These are phyloP conservation scores for Boletus reticuloceps DNA, from an alignment of 768 basidiomycete species.

Conservation along the genomic window DNA sequence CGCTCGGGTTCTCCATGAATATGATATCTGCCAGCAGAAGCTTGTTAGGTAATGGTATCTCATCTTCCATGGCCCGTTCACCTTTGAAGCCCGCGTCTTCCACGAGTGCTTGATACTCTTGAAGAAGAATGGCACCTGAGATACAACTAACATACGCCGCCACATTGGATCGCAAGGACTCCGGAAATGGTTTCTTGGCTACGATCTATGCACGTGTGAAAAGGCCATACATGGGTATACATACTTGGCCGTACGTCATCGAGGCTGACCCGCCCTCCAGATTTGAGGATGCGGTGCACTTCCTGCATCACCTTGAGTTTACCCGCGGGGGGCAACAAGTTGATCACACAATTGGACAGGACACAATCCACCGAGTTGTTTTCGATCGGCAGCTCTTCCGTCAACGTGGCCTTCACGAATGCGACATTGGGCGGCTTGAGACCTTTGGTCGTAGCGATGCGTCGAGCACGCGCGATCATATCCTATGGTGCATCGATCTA, in stretches of 20 bases:
- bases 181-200: slow-evolving; percentile 44
- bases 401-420: slow-evolving; percentile 44
- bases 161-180: slow-evolving; percentile 40
- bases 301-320: slow-evolving; percentile 47
- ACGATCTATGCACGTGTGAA: slow-evolving; percentile 37
- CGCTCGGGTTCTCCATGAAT: slow-evolving; percentile 40
- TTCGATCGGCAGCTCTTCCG: slow-evolving; percentile 46
- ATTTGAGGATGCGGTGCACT: slow-evolving; percentile 48
- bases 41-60: neutral
- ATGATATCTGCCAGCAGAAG: slow-evolving; percentile 33
- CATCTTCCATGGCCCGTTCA: slow-evolving; percentile 9
- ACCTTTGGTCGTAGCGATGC: slow-evolving; percentile 39
- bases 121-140: slow-evolving; percentile 40
- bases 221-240: neutral
- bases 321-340: slow-evolving; percentile 42
- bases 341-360: slow-evolving; percentile 57
- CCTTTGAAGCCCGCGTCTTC: slow-evolving; percentile 42
- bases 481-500: slow-evolving; percentile 34
- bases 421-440: slow-evolving; percentile 48
- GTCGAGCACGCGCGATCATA: slow-evolving; percentile 48
- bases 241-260: slow-evolving; percentile 42
- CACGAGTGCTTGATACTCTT: slow-evolving; percentile 40
- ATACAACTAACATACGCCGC: slow-evolving; percentile 45
- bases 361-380: slow-evolving; percentile 52
- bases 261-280: slow-evolving; percentile 52